Evolutionary conservation across 2,329 filamentous ascomycete species (phyloP), one percentile per base, ranked within the genome.

Genomic region (Penicillium hesseltinei): DNA sequence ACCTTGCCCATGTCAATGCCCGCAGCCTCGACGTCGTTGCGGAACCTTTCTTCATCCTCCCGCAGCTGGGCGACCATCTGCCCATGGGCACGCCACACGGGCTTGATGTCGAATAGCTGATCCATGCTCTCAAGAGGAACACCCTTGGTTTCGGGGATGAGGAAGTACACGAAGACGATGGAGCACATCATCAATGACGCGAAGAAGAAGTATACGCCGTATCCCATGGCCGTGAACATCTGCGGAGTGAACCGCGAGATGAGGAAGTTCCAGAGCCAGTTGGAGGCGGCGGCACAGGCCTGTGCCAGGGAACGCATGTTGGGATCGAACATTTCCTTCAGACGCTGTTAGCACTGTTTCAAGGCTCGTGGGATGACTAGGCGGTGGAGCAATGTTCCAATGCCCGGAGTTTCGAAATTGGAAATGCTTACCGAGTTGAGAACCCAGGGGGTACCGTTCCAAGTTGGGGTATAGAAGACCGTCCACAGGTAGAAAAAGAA

Each of bases 401-500:
- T 31, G 7, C n/a, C 29, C 42, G 36, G 11, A 44, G 36, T 29
- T 5, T 5, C 13, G 7, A 15, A 5, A 31, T 23, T 48, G 29
- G 19, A 42, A 31, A 31, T 54, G 19, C 67, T 60, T 66, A 73
- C 70, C 25, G 81, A 82, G 77, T 90, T 90, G 69, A 90, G 76
- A 25, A 92, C 88, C 89, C 89, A 92, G 0, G 88, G 88, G 0
- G 87, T 89, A 2, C 87, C 87, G 68, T 90, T 90, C 87, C 87
- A 90, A 0, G 84, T 83, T 0, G 84, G 87, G 0, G 87, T 89
- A 75, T 91, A 92, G 73, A 88, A 88, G 1, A 82, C 83, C 0
- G 88, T 90, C 85, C 86, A 90, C 1, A 91, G 80, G 67, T 90
- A 90, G 76, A 90, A 89, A 80, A 90, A 89, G 61, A 82, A 77